Conservation (phyloP, 345 rosid genomes). For the Gossypium australe region DNA sequence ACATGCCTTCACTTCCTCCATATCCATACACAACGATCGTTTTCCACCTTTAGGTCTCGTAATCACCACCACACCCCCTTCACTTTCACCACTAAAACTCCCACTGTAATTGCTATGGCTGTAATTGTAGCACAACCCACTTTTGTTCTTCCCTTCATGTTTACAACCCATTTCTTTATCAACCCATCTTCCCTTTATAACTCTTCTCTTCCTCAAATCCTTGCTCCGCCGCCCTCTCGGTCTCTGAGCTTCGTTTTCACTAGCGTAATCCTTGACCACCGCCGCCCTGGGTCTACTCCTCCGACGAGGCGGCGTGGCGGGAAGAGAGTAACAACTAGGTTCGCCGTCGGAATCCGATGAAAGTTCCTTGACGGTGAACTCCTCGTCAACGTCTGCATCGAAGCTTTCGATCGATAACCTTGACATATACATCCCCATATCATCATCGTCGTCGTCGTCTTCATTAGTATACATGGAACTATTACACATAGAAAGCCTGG, state of each 20-base stretch:
- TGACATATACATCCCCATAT: slow-evolving; percentile 25
- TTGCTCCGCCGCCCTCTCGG: slow-evolving; percentile 18
- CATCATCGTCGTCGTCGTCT: slow-evolving; percentile 19
- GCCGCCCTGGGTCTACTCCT: slow-evolving; percentile 15
- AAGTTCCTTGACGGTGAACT: slow-evolving; percentile 41
- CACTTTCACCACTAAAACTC: slow-evolving; percentile 57
- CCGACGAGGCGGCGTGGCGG: slow-evolving; percentile 41
- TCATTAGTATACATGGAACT: slow-evolving; percentile 53
- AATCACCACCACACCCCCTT: slow-evolving; percentile 58
- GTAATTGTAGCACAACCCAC: background rate
- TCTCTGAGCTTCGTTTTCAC: slow-evolving; percentile 61
- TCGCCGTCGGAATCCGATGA: slow-evolving; percentile 64
- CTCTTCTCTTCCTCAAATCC: slow-evolving; percentile 32
- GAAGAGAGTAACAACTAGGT: slow-evolving; percentile 51
- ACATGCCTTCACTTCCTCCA: slow-evolving; percentile 85
- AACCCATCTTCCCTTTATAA: background rate
- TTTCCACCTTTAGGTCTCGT: slow-evolving; percentile 79
- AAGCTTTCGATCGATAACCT: slow-evolving; percentile 56
- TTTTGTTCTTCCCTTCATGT: slow-evolving; percentile 14
- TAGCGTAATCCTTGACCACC: slow-evolving; percentile 51
- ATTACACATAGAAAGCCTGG: slow-evolving; percentile 69
- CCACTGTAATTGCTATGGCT: slow-evolving; percentile 17
- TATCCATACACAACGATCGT: slow-evolving; percentile 77
- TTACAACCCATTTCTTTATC: slow-evolving; percentile 16
- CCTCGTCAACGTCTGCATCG: slow-evolving; percentile 59